A percentile compares a stretch with the other conserved stretches of the same genome.
Evolutionary conservation across 2,329 filamentous ascomycete species (phyloP).

Genomic region (Alternaria infectoria): DNA sequence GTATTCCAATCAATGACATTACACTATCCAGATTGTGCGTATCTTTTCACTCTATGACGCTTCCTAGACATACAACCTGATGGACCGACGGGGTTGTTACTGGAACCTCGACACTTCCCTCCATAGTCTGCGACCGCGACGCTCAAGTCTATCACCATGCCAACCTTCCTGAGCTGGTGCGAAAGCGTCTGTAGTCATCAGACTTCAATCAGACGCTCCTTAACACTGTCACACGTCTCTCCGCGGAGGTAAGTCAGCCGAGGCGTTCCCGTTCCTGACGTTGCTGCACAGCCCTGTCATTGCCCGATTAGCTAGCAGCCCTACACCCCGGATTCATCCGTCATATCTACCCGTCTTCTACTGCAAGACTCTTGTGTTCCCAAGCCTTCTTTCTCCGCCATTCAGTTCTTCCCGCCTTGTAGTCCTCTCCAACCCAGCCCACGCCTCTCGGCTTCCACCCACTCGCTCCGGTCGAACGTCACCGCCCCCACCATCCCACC

Average conservation of each 20-base stretch:
- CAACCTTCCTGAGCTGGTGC: conserved; percentile 29
- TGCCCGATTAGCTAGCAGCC: conserved; percentile 10
- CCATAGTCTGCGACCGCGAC: neutral
- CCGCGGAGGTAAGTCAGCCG: conserved; percentile 21
- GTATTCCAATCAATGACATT: conserved; percentile 10
- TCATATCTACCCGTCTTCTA: conserved; percentile 9
- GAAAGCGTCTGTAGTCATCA: conserved; percentile 28
- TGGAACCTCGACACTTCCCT: conserved; percentile 12
- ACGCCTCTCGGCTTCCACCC: neutral
- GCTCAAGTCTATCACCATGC: neutral
- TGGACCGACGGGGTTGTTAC: conserved; percentile 23
- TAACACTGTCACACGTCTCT: conserved; percentile 38
- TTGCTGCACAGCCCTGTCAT: conserved; percentile 11
- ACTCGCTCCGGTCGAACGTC: neutral
- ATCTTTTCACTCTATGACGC: conserved; percentile 7
- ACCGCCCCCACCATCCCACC: conserved; percentile 5
- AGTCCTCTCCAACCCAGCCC: neutral
- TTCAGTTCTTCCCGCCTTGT: neutral
- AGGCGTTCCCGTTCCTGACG: conserved; percentile 10
- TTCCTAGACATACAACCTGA: conserved; percentile 14
- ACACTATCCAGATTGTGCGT: neutral
- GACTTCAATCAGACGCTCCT: conserved; percentile 14
- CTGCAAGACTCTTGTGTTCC: neutral
- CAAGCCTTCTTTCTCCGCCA: neutral
- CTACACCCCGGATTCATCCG: conserved; percentile 12